Evolutionary conservation across 1,139 yeast species (phyloP), one percentile per base, ranked within the genome.

Genomic region (Ogataea hybrid): DNA sequence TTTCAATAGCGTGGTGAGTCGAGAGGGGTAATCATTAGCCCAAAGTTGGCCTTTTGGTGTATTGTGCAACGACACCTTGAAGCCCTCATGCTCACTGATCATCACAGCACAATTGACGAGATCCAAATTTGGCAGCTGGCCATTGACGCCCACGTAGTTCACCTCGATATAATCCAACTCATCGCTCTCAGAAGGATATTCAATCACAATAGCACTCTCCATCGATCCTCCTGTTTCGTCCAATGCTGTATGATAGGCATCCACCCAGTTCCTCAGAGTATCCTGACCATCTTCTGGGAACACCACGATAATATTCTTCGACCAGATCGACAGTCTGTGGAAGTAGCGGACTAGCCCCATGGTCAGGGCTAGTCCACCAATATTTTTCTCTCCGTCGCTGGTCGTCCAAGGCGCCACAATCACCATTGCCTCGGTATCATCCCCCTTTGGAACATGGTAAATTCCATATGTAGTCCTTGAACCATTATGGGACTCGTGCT

Each of bases 401-500:
- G 79, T 75, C 37, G 58, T 63, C 94, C 96, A 92, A 0, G 98
- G 97, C 6, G 94, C 89, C 8, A 84, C 85, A 35, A 94, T 63
- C 3, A 90, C 95, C 79, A 94, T 84, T 0, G 97, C 89, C 61
- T 94, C 98, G 1, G 97, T 89, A 48, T 92, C 95, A 56, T 92
- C 97, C 18, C 97, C 97, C 51, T 96, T 69, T 2, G 97, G 95
- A 0, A 96, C 95, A 59, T 88, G 96, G 65, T 87, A 73, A 12
- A 90, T 77, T 1, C 89, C 96, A 59, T 90, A 92, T 29, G 88
- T 69, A 14, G 88, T 58, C 6, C 32, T 41, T 6, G 23, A 37
- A 6, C 52, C 50, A 2, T 48, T 36, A 10, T 23, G 16, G 7
- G 35, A 39, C 10, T 30, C 22, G 28, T 59, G 53, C 47, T 65